phyloP scores from a whole-genome alignment of 2,329 filamentous ascomycete species.

The Anthostomella pinea region DNA sequence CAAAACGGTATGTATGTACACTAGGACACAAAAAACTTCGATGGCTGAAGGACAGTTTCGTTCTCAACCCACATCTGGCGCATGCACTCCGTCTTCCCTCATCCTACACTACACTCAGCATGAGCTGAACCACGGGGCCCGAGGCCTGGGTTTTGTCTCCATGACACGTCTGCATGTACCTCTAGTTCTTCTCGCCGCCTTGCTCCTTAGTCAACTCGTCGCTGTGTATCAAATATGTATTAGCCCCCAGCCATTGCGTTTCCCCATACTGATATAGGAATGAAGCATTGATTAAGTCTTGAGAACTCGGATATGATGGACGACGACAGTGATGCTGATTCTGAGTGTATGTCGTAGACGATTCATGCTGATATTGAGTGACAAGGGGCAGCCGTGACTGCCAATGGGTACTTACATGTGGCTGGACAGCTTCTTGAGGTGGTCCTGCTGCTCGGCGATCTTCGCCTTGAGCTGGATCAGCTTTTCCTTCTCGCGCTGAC shows the following conservation, averaged over 20 bases:
- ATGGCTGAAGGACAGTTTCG: constrained; percentile 14
- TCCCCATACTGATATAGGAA: too few species aligned
- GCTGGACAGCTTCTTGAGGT: constrained; percentile 79
- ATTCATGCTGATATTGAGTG: too few species aligned
- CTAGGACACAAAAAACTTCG: constrained; percentile 20
- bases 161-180: constrained; percentile 2
- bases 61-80: constrained; percentile 4
- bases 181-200: constrained; percentile 64
- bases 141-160: too few species aligned
- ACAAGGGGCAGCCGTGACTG: too few species aligned
- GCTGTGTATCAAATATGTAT: constrained; percentile 42
- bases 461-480: constrained; percentile 70
- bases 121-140: too few species aligned
- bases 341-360: too few species aligned
- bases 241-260: too few species aligned
- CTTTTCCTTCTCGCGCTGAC: constrained; percentile 88
- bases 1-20: constrained; percentile 28
- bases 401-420: constrained; percentile 78
- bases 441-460: constrained; percentile 73
- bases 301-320: too few species aligned
- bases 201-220: constrained; percentile 73
- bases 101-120: not conserved
- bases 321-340: too few species aligned
- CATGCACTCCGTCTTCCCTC: constrained; percentile 1
- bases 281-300: too few species aligned